Base-by-base conservation (phyloP, 805 yeast species). In the Saturnispora dispora region DNA sequence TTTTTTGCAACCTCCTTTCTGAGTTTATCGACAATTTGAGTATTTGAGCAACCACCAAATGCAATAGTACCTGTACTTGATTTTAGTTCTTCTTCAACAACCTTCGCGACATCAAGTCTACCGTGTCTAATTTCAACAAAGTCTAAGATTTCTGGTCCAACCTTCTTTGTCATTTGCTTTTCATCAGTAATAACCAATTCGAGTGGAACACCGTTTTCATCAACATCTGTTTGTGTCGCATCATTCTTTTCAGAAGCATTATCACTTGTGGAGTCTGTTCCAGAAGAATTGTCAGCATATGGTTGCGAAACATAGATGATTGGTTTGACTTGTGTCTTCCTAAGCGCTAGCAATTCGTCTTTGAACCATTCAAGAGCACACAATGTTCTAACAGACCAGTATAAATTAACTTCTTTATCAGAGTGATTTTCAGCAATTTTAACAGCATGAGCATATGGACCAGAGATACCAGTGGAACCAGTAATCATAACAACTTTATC, bases 401-500 rank as follows among this genome's bases (percentile, higher is more conserved):
- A 66, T 50, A 86, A 71, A 52, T 76, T 74, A 30, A 73, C 64
- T 40, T 63, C 61, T 23, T 65, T 70, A 43, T 66, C 64, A 2
- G 67, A 49, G 40, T 67, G 62, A 8, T 59, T 51, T 10, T 53
- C 22, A 7, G 70, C 74, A n/a, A 67, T 52, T 22, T 60, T 61
- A 41, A 49, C 28, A 20, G 70, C 73, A 59, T 76, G 78, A 13
- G 74, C 68, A 55, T 66, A 74, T 30, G 75, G 70, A 46, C 81
- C 86, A 0, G 91, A 82, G 48, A 85, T 71, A 50, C 93, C 93
- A 50, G 80, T 80, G 30, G 93, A 91, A 46, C 88, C 90, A 7
- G 90, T 84, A 23, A 85, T 55, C 43, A 82, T 72, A 6, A 83
- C 71, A 5, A 82, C 75, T 52, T 76, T 74, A 46, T 79, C 76